phyloP scores from a whole-genome alignment of 2,329 filamentous ascomycete genomes.

The Monosporascus sp. region DNA sequence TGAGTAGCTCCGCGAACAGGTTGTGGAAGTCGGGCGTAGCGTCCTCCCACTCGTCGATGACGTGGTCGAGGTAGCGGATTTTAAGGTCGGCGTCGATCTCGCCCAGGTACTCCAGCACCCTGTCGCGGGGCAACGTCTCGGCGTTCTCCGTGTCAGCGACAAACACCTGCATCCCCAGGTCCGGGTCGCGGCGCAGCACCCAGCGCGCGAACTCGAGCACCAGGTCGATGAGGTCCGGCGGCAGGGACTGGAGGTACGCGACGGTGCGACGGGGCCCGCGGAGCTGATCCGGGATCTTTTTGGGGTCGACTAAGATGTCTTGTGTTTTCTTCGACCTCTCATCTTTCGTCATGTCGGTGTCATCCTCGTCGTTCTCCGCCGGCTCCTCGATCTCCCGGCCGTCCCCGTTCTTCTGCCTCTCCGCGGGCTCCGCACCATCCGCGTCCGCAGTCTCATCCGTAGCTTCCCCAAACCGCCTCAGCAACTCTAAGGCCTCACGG shows the following conservation, averaged over 20 bases:
- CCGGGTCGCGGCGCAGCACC: conserved; percentile 68
- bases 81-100: conserved; percentile 66
- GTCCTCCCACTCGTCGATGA: conserved; percentile 83
- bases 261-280: conserved; percentile 81
- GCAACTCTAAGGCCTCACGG: conserved; percentile 73
- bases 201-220: conserved; percentile 89
- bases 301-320: conserved; percentile 1
- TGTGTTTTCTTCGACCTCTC: conserved; percentile 28
- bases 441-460: conserved; percentile 29
- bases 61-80: conserved; percentile 80
- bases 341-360: conserved; percentile 19
- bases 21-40: conserved; percentile 83
- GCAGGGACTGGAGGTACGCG: conserved; percentile 81
- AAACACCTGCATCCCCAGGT: conserved; percentile 87
- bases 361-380: conserved; percentile 20
- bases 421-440: conserved; percentile 33
- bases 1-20: conserved; percentile 63
- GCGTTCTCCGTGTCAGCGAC: conserved; percentile 91
- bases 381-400: conserved; percentile 20
- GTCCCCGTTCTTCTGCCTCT: conserved; percentile 17
- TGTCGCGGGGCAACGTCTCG: conserved; percentile 75
- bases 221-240: conserved; percentile 81
- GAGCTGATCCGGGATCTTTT: conserved; percentile 37
- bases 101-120: conserved; percentile 69
- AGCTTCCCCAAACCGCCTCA: conserved; percentile 67